phyloP scores from a whole-genome alignment of 108 stramenopile species.

The Cyclostephanos invisitatus region DNA sequence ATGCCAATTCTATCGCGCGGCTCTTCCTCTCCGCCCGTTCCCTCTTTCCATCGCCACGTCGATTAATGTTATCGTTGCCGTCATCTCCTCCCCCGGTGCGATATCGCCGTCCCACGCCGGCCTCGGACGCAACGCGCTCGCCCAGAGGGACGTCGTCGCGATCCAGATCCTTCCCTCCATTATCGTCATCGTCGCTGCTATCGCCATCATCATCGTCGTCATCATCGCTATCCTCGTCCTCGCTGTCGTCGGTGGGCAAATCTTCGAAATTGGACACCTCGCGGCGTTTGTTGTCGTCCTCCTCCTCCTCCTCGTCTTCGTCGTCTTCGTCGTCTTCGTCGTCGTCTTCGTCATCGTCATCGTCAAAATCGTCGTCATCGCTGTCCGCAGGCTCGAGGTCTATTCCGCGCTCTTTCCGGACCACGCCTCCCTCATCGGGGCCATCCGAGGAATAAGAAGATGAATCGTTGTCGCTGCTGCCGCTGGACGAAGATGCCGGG shows the following conservation, averaged over 20 bases:
- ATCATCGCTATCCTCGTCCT: conserved; percentile 16
- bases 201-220: conserved; percentile 15
- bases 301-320: not conserved
- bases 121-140: conserved; percentile 36
- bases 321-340: conserved; percentile 13
- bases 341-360: not conserved
- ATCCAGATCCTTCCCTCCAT: not conserved
- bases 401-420: not conserved
- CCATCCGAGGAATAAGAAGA: conserved; percentile 4
- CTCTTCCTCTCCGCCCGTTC: conserved; percentile 34
- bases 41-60: conserved; percentile 12
- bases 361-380: not conserved
- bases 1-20: conserved; percentile 44
- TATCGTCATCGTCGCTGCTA: conserved; percentile 2
- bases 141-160: conserved; percentile 37
- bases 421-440: not conserved
- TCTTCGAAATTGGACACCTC: conserved; percentile 42
- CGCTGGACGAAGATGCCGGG: conserved; percentile 39
- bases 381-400: not conserved
- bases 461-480: conserved; percentile 33
- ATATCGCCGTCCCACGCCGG: conserved; percentile 33
- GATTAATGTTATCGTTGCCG: conserved; percentile 1
- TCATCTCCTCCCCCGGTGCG: conserved; percentile 9
- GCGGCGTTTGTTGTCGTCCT: not conserved
- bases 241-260: conserved; percentile 42